Percentiles rank a stretch among this genome's conserved stretches.
Conservation (phyloP, 163 green algal genomes). For the Chlorella variabilis region DNA sequence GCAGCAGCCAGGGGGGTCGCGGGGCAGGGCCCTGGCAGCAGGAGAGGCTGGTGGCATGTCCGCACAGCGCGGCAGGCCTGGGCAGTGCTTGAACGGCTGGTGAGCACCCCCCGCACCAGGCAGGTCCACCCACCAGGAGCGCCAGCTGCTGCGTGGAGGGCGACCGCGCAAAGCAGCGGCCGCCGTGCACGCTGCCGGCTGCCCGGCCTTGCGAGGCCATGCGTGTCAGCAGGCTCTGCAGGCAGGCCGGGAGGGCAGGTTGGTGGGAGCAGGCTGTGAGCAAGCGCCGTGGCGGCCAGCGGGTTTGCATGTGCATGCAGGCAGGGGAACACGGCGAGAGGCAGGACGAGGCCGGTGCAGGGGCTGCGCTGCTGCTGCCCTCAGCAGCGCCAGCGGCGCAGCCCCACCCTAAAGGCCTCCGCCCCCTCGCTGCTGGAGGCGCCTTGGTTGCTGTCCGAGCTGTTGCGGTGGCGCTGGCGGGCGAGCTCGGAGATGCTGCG, state of each 20-base stretch:
- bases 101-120: not conserved
- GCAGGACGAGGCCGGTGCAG: too few species aligned
- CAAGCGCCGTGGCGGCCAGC: too few species aligned
- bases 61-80: not conserved
- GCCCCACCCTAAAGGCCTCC: too few species aligned
- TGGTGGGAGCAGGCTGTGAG: too few species aligned
- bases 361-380: too few species aligned
- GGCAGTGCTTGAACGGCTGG: not conserved
- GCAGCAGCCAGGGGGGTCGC: not conserved
- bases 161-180: slow-evolving; percentile 26
- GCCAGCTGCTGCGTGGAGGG: slow-evolving; percentile 38
- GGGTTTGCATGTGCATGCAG: not conserved
- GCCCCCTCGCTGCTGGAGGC: not conserved
- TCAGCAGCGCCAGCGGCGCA: too few species aligned
- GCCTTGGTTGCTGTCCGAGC: slow-evolving; percentile 4
- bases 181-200: slow-evolving; percentile 47
- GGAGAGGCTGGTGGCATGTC: not conserved
- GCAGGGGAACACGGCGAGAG: too few species aligned
- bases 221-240: slow-evolving; percentile 1
- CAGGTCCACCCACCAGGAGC: slow-evolving; percentile 17
- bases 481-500: not conserved
- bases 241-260: not conserved
- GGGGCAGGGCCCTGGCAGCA: not conserved
- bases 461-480: not conserved
- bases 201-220: not conserved